Base-by-base conservation (phyloP, 176 grass and related monocot genomes). In the Aegilops umbellulata region DNA sequence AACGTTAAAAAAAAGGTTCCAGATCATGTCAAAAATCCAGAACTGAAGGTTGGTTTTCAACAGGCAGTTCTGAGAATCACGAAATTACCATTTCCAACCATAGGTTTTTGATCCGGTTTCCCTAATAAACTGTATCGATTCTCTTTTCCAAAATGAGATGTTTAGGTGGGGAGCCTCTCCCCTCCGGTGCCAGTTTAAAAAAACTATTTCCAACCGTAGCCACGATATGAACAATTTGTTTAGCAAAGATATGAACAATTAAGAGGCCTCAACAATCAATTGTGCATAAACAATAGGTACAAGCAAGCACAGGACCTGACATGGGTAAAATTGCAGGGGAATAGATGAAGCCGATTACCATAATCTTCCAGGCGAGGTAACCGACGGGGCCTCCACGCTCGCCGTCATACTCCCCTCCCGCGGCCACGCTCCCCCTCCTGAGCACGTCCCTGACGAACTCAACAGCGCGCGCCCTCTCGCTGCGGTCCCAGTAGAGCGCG, bases 291-390 rank as follows among this genome's bases (percentile, higher is more conserved):
- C 26, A 46, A 64, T n/a, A 71, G 44, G 49, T n/a, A 79, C 8
- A 51, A 32, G 11, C 15, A 79, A 57, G 57, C 3, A 36, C 14
- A 36, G 26, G 7, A 15, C 9, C 2, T 41, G 38, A n/a, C n/a
- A n/a, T n/a, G n/a, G n/a, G 49, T 60, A 63, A 36, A 53, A 81
- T 39, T 67, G 32, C 26, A 81, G 15, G 42, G 62, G 7, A 22
- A 22, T 10, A 23, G 72, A 30, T 75, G 39, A 3, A 68, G 63
- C 26, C 32, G n/a, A 60, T 91, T 92, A 98, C 91, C 96, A 98
- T 98, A 84, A 92, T 95, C 80, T 94, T 98, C 95, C 93, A 98
- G 9, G 90, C 90, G 22, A 98, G 93, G 88, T 94, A 95, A 5
- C 96, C 93, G 22, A 95, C 91, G 4, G 91, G 93, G 3, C 96